Percentiles rank a stretch among this genome's conserved stretches.
These are phyloP conservation scores for Thielaviopsis cerberus DNA, from an alignment of 2,329 filamentous ascomycete species.

Conservation along the genomic window DNA sequence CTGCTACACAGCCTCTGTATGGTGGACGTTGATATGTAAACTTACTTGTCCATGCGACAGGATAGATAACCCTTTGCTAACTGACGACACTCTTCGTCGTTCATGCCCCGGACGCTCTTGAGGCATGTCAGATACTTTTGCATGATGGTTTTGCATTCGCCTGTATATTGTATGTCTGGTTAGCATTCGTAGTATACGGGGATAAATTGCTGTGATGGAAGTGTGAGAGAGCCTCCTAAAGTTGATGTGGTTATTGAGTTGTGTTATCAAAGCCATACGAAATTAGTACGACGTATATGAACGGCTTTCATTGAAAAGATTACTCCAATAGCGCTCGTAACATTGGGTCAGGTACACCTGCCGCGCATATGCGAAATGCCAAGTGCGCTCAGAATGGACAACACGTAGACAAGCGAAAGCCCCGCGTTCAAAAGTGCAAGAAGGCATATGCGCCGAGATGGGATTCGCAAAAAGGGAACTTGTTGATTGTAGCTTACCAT, in stretches of 20 bases:
- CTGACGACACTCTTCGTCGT: constrained; percentile 67
- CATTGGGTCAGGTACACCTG: not conserved
- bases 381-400: not conserved
- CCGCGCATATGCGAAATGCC: not conserved
- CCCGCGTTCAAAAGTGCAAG: not conserved
- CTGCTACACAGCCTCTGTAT: not conserved
- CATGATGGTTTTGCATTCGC: constrained; percentile 88
- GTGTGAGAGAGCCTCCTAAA: not conserved
- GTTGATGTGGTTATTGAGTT: too few species aligned
- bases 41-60: constrained; percentile 88
- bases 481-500: constrained; percentile 29
- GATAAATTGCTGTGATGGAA: not conserved
- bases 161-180: constrained; percentile 33
- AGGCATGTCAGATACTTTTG: constrained; percentile 70
- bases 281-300: not conserved
- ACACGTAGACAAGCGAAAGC: not conserved
- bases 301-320: not conserved
- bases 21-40: not conserved
- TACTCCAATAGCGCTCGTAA: not conserved
- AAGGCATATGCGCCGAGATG: not conserved
- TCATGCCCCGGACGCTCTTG: constrained; percentile 64
- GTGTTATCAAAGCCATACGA: too few species aligned
- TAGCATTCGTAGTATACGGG: too few species aligned
- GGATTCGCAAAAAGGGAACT: not conserved
- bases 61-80: constrained; percentile 75